phyloP scores from a whole-genome alignment of 768 basidiomycete species.

The Amanita polypyramis region DNA sequence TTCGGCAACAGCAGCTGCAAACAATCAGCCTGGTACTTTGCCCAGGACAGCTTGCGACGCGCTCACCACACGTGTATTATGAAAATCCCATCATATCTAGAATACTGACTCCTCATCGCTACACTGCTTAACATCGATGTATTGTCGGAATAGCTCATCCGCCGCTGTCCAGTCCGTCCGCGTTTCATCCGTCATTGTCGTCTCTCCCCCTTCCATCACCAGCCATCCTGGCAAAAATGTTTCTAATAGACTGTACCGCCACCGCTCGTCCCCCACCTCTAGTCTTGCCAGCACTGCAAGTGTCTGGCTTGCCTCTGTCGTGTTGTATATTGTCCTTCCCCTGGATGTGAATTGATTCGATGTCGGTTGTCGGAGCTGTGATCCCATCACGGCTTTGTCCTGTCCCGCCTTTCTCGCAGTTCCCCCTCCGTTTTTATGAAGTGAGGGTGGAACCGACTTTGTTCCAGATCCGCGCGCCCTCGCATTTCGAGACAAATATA shows the following conservation, averaged over 20 bases:
- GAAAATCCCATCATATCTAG: slow-evolving; percentile 9
- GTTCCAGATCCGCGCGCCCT: background rate
- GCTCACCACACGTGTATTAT: background rate
- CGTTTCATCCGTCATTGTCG: background rate
- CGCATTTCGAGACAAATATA: slow-evolving; percentile 6
- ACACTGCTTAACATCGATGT: slow-evolving; percentile 26
- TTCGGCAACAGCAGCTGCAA: slow-evolving; percentile 37
- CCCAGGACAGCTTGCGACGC: slow-evolving; percentile 21
- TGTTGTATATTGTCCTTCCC: slow-evolving; percentile 5
- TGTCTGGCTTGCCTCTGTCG: background rate
- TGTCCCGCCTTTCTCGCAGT: background rate
- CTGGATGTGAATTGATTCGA: background rate
- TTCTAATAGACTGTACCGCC: background rate
- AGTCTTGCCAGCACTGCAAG: background rate
- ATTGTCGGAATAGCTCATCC: slow-evolving; percentile 30
- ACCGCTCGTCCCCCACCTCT: background rate
- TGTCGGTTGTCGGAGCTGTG: background rate
- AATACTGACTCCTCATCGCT: slow-evolving; percentile 5
- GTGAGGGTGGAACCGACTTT: slow-evolving; percentile 1
- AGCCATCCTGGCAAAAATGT: background rate
- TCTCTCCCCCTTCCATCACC: background rate
- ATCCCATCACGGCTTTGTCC: background rate
- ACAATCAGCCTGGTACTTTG: slow-evolving; percentile 15
- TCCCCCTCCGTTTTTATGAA: background rate
- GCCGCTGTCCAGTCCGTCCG: slow-evolving; percentile 2